Base-by-base conservation (phyloP, 371 early-diverging fungal species). In the Lichtheimia hyalospora region DNA sequence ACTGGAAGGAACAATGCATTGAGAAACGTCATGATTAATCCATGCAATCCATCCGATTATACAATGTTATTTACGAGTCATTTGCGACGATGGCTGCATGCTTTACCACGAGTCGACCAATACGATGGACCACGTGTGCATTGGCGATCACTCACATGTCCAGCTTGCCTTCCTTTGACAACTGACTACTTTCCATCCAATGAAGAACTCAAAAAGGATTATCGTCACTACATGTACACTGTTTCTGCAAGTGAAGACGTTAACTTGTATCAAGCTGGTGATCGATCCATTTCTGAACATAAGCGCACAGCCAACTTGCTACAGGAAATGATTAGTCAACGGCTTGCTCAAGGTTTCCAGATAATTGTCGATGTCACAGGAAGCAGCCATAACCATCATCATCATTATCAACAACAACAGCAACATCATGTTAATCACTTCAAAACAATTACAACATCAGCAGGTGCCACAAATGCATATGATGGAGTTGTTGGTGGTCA, bases 341-440 rank as follows among this genome's bases (percentile, higher is more conserved):
- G 98, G 23, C 71, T 98, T 43, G 86, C 93, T 13, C 96, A 98
- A 71, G 97, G 97, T 6, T 97, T 94, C 66, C 97, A 97, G 74
- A 81, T 97, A 23, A 89, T 95, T 59, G 85, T 91, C 2, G 80
- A 79, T 49, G 71, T 64, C 44, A 71, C 75, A 13, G 68, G 70
- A 40, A 69, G 74, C 13, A 62, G 55, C 28, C 56, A 68, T 25
- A 40, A 2, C 41, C 28, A 20, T 34, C 40, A 18, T 53, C 40
- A 40, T 40, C 53, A 46, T 46, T 16, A n/a, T 46, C 46, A 46
- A 14, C 55, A 28, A 49, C 46, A 46, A 46, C 46, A 46, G 10
- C 34, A 34, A 34, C 34, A 34, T 34, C 34, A 34, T 10, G 34
- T 34, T 10, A 34, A 34, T 34, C 34, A 34, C 10, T 34, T 34